These are phyloP conservation scores for Avena sativa DNA, from an alignment of 176 grass and related monocot species.

Conservation along the genomic window DNA sequence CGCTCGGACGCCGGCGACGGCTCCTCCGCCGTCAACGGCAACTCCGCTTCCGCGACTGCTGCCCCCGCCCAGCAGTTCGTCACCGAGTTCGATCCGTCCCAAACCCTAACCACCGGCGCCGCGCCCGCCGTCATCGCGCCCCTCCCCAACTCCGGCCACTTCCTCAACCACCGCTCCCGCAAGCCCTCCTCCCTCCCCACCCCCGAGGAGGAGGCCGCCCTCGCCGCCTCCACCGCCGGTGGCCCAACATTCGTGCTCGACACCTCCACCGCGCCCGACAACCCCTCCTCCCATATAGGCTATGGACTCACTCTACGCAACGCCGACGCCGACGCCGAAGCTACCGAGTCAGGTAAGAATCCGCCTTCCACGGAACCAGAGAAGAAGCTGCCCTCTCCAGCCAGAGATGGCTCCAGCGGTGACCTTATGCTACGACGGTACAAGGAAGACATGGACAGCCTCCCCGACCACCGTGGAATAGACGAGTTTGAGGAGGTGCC, in stretches of 20 bases:
- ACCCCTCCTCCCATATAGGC: conserved; percentile 56
- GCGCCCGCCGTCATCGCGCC: conserved; percentile 67
- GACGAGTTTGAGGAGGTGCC: conserved; percentile 75
- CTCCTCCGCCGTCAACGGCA: not conserved
- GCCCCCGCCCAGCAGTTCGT: conserved; percentile 62
- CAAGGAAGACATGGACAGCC: conserved; percentile 77
- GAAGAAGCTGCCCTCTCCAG: conserved; percentile 25
- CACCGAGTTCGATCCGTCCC: conserved; percentile 81
- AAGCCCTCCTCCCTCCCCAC: conserved; percentile 76
- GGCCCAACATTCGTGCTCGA: conserved; percentile 75
- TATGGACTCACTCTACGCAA: conserved; percentile 76
- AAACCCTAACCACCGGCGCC: conserved; percentile 51
- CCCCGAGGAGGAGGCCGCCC: conserved; percentile 71
- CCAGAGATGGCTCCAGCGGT: conserved; percentile 6
- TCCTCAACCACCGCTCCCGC: conserved; percentile 60
- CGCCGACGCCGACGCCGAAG: not conserved
- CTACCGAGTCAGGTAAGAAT: conserved; percentile 10
- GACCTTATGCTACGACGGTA: conserved; percentile 71
- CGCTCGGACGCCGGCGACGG: not conserved
- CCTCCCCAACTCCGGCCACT: conserved; percentile 70
- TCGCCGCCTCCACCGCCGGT: conserved; percentile 44
- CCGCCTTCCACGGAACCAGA: conserved; percentile 15
- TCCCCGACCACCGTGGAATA: conserved; percentile 74
- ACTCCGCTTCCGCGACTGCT: conserved; percentile 1
- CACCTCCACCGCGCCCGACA: conserved; percentile 66